Evolutionary conservation across 108 stramenopile genomes (phyloP), one percentile per base, ranked within the genome.

Genomic region (Asterionellopsis glacialis): DNA sequence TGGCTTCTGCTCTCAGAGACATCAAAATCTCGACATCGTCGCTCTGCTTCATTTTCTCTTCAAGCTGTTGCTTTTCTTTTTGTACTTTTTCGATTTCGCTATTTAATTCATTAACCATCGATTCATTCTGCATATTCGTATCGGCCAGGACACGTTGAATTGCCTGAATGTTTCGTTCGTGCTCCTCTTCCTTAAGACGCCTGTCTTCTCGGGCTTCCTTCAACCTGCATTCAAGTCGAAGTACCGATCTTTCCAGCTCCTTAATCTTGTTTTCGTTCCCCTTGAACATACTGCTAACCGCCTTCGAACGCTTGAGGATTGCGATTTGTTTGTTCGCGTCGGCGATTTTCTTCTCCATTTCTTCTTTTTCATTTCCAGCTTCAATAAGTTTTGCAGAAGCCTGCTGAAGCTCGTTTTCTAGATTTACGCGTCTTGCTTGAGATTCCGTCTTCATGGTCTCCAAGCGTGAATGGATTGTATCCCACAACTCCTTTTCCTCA

Each of bases 71-170:
- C 38, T 16, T 57, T 38, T 15, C 16, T 1, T 21, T 38, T 38
- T 18, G 28, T 7, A 18, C 26, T 13, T 18, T 42, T 41, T 40
- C 7, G 23, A 26, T 39, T 26, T 57, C 25, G 56, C 4, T 39
- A 11, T 18, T 57, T 16, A 16, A 7, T 41, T 41, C 19, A 5
- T 57, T 11, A 38, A 40, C 4, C 56, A 41, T 41, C 16, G 40
- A 57, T 6, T 15, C 5, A 9, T 41, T 2, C 6, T 13, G 16
- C 38, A 4, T 9, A 13, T 38, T 57, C 38, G n/a, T 42, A 16
- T 77, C 76, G 18, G 76, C 81, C 39, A 82, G 41, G 0, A 77
- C 81, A 41, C 81, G 68, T 63, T 77, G 73, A 48, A 82, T 77
- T 18, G 76, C 76, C n/a, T 65, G 65, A n/a, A 77, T 27, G 51